These are phyloP conservation scores for Candida nanaspora DNA, from an alignment of 805 yeast genomes.

Conservation along the genomic window DNA sequence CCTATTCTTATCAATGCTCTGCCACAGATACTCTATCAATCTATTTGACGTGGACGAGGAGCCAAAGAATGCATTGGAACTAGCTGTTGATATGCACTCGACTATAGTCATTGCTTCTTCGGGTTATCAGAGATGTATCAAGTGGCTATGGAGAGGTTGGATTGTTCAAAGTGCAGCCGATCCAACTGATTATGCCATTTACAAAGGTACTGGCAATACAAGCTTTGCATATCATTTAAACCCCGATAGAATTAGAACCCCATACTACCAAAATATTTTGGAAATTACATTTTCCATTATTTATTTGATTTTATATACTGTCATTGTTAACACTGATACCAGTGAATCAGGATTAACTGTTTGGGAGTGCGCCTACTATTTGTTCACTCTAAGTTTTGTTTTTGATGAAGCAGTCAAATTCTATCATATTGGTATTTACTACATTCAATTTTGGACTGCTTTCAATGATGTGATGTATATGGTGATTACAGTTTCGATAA, in stretches of 20 bases:
- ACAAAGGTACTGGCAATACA: conserved; percentile 50
- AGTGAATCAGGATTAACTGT: conserved; percentile 27
- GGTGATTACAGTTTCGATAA: conserved; percentile 44
- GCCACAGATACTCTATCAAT: conserved; percentile 65
- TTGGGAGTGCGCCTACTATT: conserved; percentile 51
- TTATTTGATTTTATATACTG: conserved; percentile 54
- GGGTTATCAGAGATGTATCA: conserved; percentile 80
- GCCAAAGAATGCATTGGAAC: conserved; percentile 72
- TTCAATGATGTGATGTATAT: conserved; percentile 68
- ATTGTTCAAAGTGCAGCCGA: conserved; percentile 67
- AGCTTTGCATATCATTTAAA: conserved; percentile 58
- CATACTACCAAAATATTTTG: conserved; percentile 68
- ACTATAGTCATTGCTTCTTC: conserved; percentile 69
- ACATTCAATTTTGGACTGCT: conserved; percentile 71
- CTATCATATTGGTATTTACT: conserved; percentile 68
- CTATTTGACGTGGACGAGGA: conserved; percentile 52
- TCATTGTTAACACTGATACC: conserved; percentile 54
- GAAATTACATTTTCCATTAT: conserved; percentile 63
- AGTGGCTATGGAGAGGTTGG: conserved; percentile 95
- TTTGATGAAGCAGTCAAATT: conserved; percentile 64
- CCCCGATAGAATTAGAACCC: conserved; percentile 81
- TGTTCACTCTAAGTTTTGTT: conserved; percentile 60
- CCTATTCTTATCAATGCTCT: conserved; percentile 66
- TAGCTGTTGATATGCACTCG: conserved; percentile 82
- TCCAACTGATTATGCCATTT: conserved; percentile 61